Conservation (phyloP, 495 filamentous ascomycete species). For the Penicillium turbatum region DNA sequence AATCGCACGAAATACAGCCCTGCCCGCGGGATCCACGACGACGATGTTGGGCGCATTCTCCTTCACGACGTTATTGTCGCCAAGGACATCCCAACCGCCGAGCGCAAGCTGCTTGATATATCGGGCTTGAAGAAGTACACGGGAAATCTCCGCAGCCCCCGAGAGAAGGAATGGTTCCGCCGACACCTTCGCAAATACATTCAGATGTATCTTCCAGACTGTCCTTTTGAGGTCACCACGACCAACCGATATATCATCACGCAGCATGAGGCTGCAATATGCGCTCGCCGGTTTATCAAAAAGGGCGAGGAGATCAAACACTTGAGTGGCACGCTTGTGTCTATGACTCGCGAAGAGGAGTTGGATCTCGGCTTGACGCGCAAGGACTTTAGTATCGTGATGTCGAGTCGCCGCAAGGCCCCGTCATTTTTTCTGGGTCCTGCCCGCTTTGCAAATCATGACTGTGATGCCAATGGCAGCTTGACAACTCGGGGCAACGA, state of each 20-base stretch:
- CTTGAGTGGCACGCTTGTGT: constrained; percentile 80
- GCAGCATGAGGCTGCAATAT: constrained; percentile 80
- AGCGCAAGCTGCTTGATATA: constrained; percentile 66
- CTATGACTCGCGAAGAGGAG: constrained; percentile 87
- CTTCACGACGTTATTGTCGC: constrained; percentile 69
- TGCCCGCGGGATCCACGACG: constrained; percentile 74
- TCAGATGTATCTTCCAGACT: constrained; percentile 87
- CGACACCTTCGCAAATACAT: constrained; percentile 87
- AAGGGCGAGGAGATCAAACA: constrained; percentile 86
- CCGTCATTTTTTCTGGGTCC: constrained; percentile 90
- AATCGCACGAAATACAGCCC: constrained; percentile 84
- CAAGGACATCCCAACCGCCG: constrained; percentile 65
- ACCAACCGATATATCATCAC: constrained; percentile 95
- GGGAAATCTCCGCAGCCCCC: constrained; percentile 59
- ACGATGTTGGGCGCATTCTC: constrained; percentile 74
- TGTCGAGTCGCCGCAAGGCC: constrained; percentile 83
- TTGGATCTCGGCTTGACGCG: constrained; percentile 67
- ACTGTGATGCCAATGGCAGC: constrained; percentile 88
- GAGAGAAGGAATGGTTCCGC: constrained; percentile 83
- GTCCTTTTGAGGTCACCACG: constrained; percentile 87
- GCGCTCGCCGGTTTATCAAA: constrained; percentile 72
- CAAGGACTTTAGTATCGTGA: constrained; percentile 94
- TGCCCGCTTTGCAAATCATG: constrained; percentile 94
- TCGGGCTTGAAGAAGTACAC: constrained; percentile 69
- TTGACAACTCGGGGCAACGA: constrained; percentile 75